Conservation (phyloP, 768 basidiomycete genomes). For the Albatrellus ellisii region DNA sequence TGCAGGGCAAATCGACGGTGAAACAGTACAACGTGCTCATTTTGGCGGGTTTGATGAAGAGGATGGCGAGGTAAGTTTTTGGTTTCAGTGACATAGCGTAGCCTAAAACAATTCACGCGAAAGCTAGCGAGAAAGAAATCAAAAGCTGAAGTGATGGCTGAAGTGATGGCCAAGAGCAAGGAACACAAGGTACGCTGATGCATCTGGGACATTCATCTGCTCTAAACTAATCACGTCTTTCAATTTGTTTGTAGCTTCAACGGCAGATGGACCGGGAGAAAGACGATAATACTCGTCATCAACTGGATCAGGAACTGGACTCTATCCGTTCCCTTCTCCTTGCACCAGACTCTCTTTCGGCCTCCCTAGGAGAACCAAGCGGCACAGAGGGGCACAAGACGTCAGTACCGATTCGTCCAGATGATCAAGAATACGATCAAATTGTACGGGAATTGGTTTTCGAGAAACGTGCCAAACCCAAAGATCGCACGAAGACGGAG, state of each 20-base stretch:
- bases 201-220: too few relatives aligned
- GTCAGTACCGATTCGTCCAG: conserved; percentile 14
- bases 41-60: conserved; percentile 83
- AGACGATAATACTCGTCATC: conserved; percentile 74
- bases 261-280: conserved; percentile 83
- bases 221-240: not conserved
- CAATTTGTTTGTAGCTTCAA: conserved; percentile 37
- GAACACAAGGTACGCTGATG: conserved; percentile 67
- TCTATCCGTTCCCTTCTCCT: conserved; percentile 66
- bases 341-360: conserved; percentile 31
- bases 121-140: conserved; percentile 80
- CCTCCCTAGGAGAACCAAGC: conserved; percentile 12
- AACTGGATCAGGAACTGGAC: conserved; percentile 82
- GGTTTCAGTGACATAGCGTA: not conserved
- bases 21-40: conserved; percentile 55
- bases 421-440: conserved; percentile 75
- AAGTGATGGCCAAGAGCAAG: conserved; percentile 96
- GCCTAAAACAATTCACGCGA: conserved; percentile 1
- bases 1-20: conserved; percentile 52
- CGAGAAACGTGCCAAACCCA: conserved; percentile 87
- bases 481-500: conserved; percentile 92
- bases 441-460: conserved; percentile 87
- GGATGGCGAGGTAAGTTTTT: conserved; percentile 28
- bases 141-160: conserved; percentile 95
- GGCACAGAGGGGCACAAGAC: not conserved